Evolutionary conservation across 768 basidiomycete genomes (phyloP).

Genomic region (Heimioporus sp.): DNA sequence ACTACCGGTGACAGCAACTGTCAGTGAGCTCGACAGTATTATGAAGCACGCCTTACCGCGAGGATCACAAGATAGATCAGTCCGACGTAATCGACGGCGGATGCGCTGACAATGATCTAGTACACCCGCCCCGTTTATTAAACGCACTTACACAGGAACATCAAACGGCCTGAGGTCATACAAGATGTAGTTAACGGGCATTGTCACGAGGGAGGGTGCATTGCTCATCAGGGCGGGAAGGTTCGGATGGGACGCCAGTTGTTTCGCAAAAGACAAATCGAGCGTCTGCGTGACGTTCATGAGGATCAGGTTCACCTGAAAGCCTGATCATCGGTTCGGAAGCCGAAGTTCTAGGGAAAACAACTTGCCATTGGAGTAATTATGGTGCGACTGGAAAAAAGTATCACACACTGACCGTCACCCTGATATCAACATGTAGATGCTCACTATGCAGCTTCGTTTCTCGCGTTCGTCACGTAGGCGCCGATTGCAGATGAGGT

Average conservation of each 20-base stretch:
- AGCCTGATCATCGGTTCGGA: background rate
- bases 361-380: constrained; percentile 12
- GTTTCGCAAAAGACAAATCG: constrained; percentile 30
- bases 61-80: constrained; percentile 48
- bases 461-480: constrained; percentile 49
- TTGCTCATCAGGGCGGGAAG: constrained; percentile 37
- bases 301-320: constrained; percentile 32
- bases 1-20: constrained; percentile 8
- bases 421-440: background rate
- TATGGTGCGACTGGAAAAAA: constrained; percentile 15
- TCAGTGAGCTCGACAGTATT: constrained; percentile 1
- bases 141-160: constrained; percentile 47
- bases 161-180: constrained; percentile 57
- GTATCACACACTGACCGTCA: constrained; percentile 3
- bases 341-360: background rate
- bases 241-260: constrained; percentile 27
- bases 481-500: constrained; percentile 49
- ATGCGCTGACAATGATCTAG: constrained; percentile 37
- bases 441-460: constrained; percentile 58
- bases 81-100: constrained; percentile 52
- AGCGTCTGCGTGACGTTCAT: constrained; percentile 38
- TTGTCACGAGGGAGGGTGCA: constrained; percentile 49
- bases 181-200: constrained; percentile 48
- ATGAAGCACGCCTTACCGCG: constrained; percentile 14
- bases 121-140: background rate